Evolutionary conservation across 805 yeast genomes (phyloP), one percentile per base, ranked within the genome.

Genomic region (Candida gorgasii): DNA sequence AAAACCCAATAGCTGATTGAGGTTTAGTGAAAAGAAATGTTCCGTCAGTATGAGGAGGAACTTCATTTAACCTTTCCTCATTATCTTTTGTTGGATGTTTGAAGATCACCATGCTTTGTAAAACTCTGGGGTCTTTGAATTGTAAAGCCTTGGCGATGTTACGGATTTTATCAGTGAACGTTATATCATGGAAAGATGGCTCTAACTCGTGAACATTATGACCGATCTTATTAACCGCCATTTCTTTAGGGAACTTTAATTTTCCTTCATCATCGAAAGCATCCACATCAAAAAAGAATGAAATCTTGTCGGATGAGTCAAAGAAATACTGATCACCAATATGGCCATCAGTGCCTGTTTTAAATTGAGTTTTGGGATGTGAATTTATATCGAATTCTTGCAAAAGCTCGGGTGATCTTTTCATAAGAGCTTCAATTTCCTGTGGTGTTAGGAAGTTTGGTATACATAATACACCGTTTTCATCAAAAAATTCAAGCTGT

Each of bases 31-130:
- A 86, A 18, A 86, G 66, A 51, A 86, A 86, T 2, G 80, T 79
- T 2, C 80, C 89, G 57, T 86, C 95, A 41, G 82, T 85, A 53
- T 86, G 95, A 1, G 85, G 67, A 3, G 92, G 92, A 1, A 86
- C 95, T 28, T 79, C 82, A 45, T 69, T 69, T 40, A 76, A 78
- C 30, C 74, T 46, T 22, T 51, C 62, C 2, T 8, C 32, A 14
- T 33, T 33, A 15, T 45, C 51, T 1, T 39, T 36, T 7, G 45
- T 51, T 0, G 92, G 89, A 54, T 86, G 92, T 55, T 86, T 86
- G 62, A 86, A 82, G 28, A 86, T 83, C 23, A 83, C 63, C 95
- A 86, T 86, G 46, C 86, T 78, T 57, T 86, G 95, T 29, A 86
- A 69, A 0, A 87, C 85, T 16, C 85, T 64, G 1, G 93, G 89